These are phyloP conservation scores for Cafeteria roenbergensis DNA, from an alignment of 108 stramenopile species.

Conservation along the genomic window DNA sequence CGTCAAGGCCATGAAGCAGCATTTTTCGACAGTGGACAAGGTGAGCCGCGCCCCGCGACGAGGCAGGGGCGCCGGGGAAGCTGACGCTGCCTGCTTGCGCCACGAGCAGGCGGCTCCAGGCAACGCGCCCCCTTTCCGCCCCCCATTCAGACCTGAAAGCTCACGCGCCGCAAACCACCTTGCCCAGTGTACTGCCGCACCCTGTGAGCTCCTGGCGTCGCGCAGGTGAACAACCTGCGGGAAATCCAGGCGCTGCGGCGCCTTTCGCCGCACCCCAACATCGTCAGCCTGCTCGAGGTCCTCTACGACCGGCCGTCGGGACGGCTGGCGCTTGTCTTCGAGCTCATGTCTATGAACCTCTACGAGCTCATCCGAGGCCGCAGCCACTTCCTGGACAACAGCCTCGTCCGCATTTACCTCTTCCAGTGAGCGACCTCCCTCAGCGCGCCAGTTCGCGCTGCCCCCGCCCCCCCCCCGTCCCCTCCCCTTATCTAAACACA, in stretches of 20 bases:
- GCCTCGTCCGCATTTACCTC: slow-evolving; percentile 41
- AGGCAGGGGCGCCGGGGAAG: too few relatives aligned
- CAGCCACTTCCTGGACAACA: slow-evolving; percentile 31
- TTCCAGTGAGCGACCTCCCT: too few relatives aligned
- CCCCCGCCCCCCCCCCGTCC: too few relatives aligned
- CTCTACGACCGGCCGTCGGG: slow-evolving; percentile 70
- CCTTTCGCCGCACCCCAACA: slow-evolving; percentile 62
- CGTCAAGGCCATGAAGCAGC: neutral
- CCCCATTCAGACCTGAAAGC: too few relatives aligned
- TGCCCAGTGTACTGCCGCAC: too few relatives aligned
- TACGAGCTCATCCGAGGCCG: slow-evolving; percentile 67
- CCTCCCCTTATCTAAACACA: too few relatives aligned
- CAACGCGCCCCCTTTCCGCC: too few relatives aligned
- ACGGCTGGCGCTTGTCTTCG: slow-evolving; percentile 67
- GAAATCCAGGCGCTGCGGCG: slow-evolving; percentile 70
- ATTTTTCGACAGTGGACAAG: neutral
- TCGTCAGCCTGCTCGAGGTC: slow-evolving; percentile 65
- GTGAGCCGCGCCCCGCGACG: too few relatives aligned
- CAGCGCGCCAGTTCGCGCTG: too few relatives aligned
- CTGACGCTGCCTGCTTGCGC: too few relatives aligned
- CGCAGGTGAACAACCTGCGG: slow-evolving; percentile 66
- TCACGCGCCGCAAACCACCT: too few relatives aligned
- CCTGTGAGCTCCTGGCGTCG: slow-evolving; percentile 26
- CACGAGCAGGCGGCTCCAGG: too few relatives aligned
- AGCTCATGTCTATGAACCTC: slow-evolving; percentile 68